Base-by-base conservation (phyloP, 495 filamentous ascomycete genomes). In the Neurospora sp. region DNA sequence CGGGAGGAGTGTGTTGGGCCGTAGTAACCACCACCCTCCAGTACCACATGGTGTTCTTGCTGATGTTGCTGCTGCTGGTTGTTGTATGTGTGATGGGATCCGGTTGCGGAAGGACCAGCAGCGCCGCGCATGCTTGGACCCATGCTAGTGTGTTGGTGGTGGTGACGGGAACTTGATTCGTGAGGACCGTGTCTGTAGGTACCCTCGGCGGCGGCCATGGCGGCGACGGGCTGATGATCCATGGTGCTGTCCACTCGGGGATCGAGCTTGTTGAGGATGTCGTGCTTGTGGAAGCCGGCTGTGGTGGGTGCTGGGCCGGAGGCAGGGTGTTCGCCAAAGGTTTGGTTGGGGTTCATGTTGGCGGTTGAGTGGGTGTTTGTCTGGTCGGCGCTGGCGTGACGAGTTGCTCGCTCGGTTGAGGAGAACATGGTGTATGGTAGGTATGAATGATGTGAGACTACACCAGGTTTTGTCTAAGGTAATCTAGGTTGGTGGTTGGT, bases 201-300 rank as follows among this genome's bases (percentile, higher is more conserved):
- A n/a, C 81, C 80, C 69, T 82, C 81, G 17, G 79, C 78, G 40
- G 17, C 17, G 7, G 17, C 24, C n/a, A 24, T 19, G 34, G 74
- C 76, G 40, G 74, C 73, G 34, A 76, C 59, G 21, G 77, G 72
- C 4, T 71, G 59, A 71, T 85, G 78, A 78, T 88, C 83, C 28
- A 82, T 79, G 24, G 85, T 83, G 69, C 91, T 77, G 82, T 87
- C 89, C 69, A 92, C 86, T 69, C 73, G 71, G 1, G 80, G 81
- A 80, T 92, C 92, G 77, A 92, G 84, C 75, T 92, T 93, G 85
- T 93, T 88, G 74, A 92, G 78, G 43, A 92, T 74, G 75, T 85
- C 83, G 59, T 89, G 90, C 85, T 76, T 77, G 80, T 89, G 88
- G 37, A 85, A 87, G 17, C 86, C 86, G 5, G 77, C 75, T 0